phyloP scores from a whole-genome alignment of 441 rosid species.

The Manihot esculenta region DNA sequence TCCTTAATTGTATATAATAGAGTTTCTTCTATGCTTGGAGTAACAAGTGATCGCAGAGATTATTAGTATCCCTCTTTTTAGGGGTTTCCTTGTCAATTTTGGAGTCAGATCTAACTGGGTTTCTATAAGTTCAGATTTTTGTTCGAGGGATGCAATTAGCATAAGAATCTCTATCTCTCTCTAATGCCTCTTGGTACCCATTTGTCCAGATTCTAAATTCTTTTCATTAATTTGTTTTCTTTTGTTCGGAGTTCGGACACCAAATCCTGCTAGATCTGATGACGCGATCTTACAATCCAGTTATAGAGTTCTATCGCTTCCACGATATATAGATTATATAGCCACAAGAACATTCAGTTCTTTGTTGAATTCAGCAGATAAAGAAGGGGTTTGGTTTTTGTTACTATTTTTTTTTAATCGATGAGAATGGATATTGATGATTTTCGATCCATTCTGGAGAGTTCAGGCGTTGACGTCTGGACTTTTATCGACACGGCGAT shows the following conservation, averaged over 20 bases:
- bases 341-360: too few relatives aligned
- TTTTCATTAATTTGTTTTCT: not conserved
- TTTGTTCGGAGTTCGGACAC: not conserved
- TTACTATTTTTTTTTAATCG: not conserved
- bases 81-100: not conserved
- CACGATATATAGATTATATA: not conserved
- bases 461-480: constrained; percentile 85
- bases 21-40: too few relatives aligned
- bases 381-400: not conserved
- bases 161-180: not conserved
- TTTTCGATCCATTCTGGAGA: constrained; percentile 69
- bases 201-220: constrained; percentile 7
- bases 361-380: not conserved
- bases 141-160: not conserved
- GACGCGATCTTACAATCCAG: not conserved
- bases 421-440: constrained; percentile 73
- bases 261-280: constrained; percentile 18
- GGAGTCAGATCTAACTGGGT: constrained; percentile 23
- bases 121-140: not conserved
- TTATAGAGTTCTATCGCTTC: not conserved
- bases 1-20: too few relatives aligned
- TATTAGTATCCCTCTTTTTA: too few relatives aligned
- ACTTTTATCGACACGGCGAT: constrained; percentile 81
- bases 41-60: too few relatives aligned
- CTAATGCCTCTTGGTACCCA: not conserved